Base-by-base conservation (phyloP, 108 stramenopile genomes). In the Skeletonema tropicum region DNA sequence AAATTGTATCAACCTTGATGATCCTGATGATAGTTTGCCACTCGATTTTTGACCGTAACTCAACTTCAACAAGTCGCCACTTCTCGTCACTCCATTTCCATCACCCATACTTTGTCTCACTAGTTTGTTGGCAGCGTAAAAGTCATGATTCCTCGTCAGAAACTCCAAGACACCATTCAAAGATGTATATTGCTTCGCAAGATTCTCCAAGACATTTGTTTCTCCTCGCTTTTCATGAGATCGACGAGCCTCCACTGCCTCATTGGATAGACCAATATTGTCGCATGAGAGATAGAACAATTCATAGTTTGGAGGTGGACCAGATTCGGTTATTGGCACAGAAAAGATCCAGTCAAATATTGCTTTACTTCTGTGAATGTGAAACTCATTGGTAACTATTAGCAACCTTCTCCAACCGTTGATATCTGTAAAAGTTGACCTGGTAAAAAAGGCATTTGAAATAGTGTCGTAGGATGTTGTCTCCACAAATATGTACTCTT, bases 331-430 rank as follows among this genome's bases (percentile, higher is more conserved):
- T 30, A 41, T 63, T 66, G 66, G 64, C 14, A 84, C 60, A 66
- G 74, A 64, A 74, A 89, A 92, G 60, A 95, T 87, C 94, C 94
- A 95, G 72, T 93, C 89, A 62, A 95, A 95, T 60, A 95, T 95
- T 8, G 83, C 88, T 62, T 80, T 82, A 29, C 89, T 83, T 33
- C 94, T 88, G 0, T 74, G 66, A 74, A 95, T 93, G 60, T 95
- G 94, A 72, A 95, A 95, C 73, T 95, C 87, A 70, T 87, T 95
- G 33, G 92, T 76, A 12, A 70, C 29, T 38, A 62, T 26, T 32
- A 62, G 33, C 41, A 90, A 17, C 12, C 57, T 64, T 29, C 70
- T 75, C 88, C 91, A 87, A 10, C 83, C 87, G 26, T 64, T 79
- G 66, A 91, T 65, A 84, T 95, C 94, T 0, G 92, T 90, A 32